Percentiles rank a stretch among this genome's conserved stretches.
These are phyloP conservation scores for Pyrus hybrid DNA, from an alignment of 331 rosid genomes.

Conservation along the genomic window DNA sequence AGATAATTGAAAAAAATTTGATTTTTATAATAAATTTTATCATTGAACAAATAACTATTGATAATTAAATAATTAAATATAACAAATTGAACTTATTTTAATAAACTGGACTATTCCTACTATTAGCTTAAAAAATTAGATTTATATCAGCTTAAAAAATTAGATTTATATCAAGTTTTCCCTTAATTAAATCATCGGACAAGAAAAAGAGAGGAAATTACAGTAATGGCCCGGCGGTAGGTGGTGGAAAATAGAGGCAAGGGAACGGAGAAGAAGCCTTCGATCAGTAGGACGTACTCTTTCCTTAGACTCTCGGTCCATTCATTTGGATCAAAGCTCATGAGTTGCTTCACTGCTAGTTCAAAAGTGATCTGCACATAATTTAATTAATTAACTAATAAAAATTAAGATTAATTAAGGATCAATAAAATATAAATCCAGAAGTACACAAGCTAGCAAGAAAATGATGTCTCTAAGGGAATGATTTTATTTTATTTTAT, in stretches of 20 bases:
- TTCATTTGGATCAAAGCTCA: constrained; percentile 93
- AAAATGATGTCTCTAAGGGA: constrained; percentile 9
- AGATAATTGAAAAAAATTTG: no score
- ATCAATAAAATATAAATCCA: neutral
- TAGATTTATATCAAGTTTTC: no score
- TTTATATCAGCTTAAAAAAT: no score
- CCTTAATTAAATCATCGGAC: neutral
- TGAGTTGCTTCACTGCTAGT: constrained; percentile 85
- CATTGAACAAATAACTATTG: no score
- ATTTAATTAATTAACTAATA: neutral
- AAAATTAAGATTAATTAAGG: no score
- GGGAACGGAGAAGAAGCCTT: constrained; percentile 87
- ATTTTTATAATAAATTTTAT: no score
- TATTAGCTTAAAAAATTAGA: no score
- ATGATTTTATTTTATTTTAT: no score
- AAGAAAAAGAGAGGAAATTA: neutral
- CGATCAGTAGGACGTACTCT: constrained; percentile 77
- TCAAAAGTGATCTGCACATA: constrained; percentile 83
- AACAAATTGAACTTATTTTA: no score
- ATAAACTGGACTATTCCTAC: no score
- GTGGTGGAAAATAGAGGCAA: constrained; percentile 73
- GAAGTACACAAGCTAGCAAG: neutral
- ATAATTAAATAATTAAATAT: no score
- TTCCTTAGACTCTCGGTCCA: constrained; percentile 81
- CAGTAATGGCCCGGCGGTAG: constrained; percentile 80